Evolutionary conservation across 495 filamentous ascomycete species (phyloP), one percentile per base, ranked within the genome.

Genomic region (Delitschia confertaspora): DNA sequence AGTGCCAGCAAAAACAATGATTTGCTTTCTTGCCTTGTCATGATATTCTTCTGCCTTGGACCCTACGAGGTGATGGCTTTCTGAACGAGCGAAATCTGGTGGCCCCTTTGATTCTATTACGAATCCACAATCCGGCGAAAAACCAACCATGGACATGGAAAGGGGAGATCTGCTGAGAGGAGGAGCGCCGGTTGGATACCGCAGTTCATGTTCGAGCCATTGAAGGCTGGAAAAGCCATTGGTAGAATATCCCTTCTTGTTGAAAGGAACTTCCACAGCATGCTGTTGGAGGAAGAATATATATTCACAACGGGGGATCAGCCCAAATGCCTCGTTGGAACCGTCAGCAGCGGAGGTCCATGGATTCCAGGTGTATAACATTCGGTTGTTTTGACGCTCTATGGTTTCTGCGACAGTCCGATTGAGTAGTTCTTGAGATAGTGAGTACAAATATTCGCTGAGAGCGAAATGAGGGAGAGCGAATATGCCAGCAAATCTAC

Each of bases 101-200:
- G 83, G 76, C 0, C 85, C 83, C 61, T 91, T 88, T 4, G 83
- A 85, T 57, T 91, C 82, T n/a, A 98, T 74, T 24, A 93, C 77
- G 55, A 86, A 89, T 6, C 82, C 85, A 59, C 91, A 98, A 58
- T 95, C 89, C 13, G 91, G 91, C 14, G 89, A 95, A 63, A 88
- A 98, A 11, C 91, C 72, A 0, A 93, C 71, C 33, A 85, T 79
- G 7, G 85, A 91, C 75, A 95, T 85, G 38, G 73, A 70, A 22
- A 95, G 73, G 4, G 70, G 67, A 11, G 91, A 86, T 19, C 78
- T 69, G 6, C 62, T 53, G 10, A 77, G 76, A 33, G 82, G 69
- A 3, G 82, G 78, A n/a, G 79, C 80, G 1, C 91, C 91, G 38
- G 80, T 83, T 3, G 89, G 89, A 53, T 75, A 83, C 27, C 88